These are phyloP conservation scores for Takashimella koratensis DNA, from an alignment of 1,284 basidiomycete genomes.

Conservation along the genomic window DNA sequence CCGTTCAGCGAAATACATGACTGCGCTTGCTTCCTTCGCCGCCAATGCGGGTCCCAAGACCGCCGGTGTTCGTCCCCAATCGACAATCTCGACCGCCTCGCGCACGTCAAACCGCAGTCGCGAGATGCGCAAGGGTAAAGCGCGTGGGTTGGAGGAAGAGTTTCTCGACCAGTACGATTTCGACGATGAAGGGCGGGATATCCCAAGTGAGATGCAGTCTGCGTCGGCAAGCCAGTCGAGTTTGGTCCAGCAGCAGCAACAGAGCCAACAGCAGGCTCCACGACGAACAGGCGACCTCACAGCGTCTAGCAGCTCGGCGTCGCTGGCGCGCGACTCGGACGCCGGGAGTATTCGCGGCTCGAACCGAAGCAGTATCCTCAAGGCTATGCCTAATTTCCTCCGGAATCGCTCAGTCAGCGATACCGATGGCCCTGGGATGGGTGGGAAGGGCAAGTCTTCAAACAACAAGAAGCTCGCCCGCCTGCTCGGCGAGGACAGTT, in stretches of 20 bases:
- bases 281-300: constrained; percentile 10
- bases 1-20: constrained; percentile 14
- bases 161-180: constrained; percentile 30
- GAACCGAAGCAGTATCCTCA: constrained; percentile 38
- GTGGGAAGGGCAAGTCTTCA: background rate
- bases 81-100: constrained; percentile 1
- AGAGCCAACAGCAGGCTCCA: background rate
- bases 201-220: constrained; percentile 8
- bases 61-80: constrained; percentile 1
- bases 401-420: constrained; percentile 29
- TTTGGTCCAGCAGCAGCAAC: constrained; percentile 8
- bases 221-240: constrained; percentile 23
- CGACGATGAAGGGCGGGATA: constrained; percentile 20
- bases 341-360: constrained; percentile 27
- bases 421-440: constrained; percentile 26
- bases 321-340: constrained; percentile 32
- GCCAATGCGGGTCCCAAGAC: background rate
- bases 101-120: background rate
- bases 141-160: constrained; percentile 38
- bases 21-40: background rate
- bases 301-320: constrained; percentile 37
- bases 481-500: constrained; percentile 67
- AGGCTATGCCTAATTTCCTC: constrained; percentile 31
- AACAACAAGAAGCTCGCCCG: constrained; percentile 61
- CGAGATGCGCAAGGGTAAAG: constrained; percentile 7